Evolutionary conservation across 495 filamentous ascomycete genomes (phyloP).

Genomic region (Hapsidospora chrysogenum): DNA sequence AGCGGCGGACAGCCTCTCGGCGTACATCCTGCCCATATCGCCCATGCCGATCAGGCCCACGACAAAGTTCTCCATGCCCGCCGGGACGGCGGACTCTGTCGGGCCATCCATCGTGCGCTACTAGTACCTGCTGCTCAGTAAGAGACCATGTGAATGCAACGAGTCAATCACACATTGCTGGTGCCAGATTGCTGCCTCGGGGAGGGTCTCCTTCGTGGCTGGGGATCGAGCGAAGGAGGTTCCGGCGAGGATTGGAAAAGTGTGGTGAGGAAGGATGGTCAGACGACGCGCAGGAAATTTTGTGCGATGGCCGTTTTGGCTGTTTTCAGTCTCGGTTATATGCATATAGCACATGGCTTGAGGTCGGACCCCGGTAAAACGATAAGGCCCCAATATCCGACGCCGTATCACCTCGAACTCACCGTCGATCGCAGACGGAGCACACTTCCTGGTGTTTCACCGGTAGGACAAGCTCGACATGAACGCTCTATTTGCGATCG

Average conservation of each 20-base stretch:
- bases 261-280: not conserved
- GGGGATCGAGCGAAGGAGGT: not conserved
- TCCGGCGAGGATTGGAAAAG: not conserved
- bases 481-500: conserved; percentile 55
- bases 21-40: conserved; percentile 99
- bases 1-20: conserved; percentile 64
- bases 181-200: no score
- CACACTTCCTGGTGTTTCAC: no score
- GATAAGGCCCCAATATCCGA: no score
- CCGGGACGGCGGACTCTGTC: conserved; percentile 7
- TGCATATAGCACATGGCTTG: no score
- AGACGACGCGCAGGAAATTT: not conserved
- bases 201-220: not conserved
- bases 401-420: no score
- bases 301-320: not conserved
- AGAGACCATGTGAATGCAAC: no score
- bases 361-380: no score
- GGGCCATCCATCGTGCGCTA: conserved; percentile 9
- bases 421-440: no score
- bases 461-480: no score
- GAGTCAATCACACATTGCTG: not conserved
- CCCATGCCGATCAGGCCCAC: conserved; percentile 98
- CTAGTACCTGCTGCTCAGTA: not conserved
- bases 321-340: not conserved
- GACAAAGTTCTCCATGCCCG: conserved; percentile 42